Conservation (phyloP, 2,329 filamentous ascomycete species). For the Harringtonia aguacate region DNA sequence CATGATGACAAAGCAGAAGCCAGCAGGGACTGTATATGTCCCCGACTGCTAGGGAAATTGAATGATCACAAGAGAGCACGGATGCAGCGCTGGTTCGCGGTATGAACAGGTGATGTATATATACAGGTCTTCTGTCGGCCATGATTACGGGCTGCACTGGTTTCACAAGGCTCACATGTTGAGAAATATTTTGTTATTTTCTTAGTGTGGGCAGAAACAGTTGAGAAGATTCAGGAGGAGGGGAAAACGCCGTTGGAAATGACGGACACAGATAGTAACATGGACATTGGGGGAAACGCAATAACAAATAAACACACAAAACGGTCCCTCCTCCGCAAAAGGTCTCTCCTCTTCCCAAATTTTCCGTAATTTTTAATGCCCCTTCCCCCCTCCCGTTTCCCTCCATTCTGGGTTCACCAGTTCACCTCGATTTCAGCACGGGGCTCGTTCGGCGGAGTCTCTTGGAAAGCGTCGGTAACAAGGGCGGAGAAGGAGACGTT, state of each 20-base stretch:
- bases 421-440: not conserved
- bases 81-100: too few species aligned
- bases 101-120: too few species aligned
- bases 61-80: too few species aligned
- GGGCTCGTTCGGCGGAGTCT: not conserved
- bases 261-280: not conserved
- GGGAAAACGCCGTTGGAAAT: slow-evolving; percentile 2
- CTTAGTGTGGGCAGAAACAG: not conserved
- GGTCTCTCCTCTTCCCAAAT: not conserved
- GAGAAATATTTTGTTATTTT: not conserved
- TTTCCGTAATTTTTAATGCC: not conserved
- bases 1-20: not conserved
- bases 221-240: slow-evolving; percentile 1
- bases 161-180: too few species aligned
- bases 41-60: too few species aligned
- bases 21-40: not conserved
- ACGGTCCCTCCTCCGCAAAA: not conserved
- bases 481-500: not conserved
- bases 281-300: not conserved
- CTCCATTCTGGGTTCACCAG: slow-evolving; percentile 1
- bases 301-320: not conserved
- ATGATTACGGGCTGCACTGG: too few species aligned
- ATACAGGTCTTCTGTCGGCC: too few species aligned
- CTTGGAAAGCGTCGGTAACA: not conserved
- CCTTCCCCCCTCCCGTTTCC: not conserved